Percentiles rank a stretch among this genome's conserved stretches.
Conservation (phyloP, 2,329 filamentous ascomycete genomes). For the Penicillium sp. region DNA sequence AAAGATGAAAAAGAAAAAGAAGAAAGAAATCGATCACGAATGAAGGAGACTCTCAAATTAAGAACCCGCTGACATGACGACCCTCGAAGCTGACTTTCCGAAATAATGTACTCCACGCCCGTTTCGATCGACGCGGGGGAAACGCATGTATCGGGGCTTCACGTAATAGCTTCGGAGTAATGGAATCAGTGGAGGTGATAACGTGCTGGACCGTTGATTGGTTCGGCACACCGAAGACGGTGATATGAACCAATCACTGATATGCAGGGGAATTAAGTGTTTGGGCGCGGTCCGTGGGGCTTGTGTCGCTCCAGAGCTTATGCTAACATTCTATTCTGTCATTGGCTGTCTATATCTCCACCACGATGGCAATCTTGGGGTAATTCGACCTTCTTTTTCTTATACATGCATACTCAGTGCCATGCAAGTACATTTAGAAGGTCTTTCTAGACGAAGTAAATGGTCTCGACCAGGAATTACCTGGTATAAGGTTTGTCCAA, state of each 20-base stretch:
- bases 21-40: neutral
- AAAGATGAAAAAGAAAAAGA: neutral
- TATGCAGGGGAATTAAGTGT: neutral
- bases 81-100: constrained; percentile 20
- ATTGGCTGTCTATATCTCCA: neutral
- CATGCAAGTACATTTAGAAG: too few species aligned
- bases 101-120: neutral
- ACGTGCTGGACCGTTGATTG: constrained; percentile 10
- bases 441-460: too few species aligned
- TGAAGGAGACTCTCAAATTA: neutral
- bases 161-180: constrained; percentile 21
- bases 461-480: neutral
- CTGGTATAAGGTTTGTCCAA: neutral
- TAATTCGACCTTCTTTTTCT: neutral
- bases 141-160: constrained; percentile 2
- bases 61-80: constrained; percentile 10
- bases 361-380: constrained; percentile 1
- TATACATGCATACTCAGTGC: too few species aligned
- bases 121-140: neutral
- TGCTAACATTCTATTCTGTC: neutral
- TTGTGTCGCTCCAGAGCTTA: constrained; percentile 7
- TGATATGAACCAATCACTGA: constrained; percentile 9
- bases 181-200: constrained; percentile 10
- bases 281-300: neutral
- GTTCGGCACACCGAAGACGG: constrained; percentile 14